Conservation (phyloP, 169 alveolate genomes). For the Plasmodium vivax region DNA sequence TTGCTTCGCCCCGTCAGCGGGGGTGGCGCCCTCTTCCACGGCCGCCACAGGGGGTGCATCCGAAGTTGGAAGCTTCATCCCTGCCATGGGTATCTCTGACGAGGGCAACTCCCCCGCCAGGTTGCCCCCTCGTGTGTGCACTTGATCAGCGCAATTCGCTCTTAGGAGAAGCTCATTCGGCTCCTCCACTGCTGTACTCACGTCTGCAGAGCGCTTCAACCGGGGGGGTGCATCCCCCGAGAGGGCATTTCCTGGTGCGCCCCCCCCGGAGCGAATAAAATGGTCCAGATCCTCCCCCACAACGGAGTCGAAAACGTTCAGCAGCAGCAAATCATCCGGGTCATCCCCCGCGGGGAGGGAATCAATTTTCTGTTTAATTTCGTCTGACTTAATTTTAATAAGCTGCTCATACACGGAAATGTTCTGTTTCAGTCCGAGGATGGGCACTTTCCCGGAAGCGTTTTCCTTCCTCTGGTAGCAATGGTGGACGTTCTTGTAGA, state of each 20-base stretch:
- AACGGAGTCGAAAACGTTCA: slow-evolving; percentile 33
- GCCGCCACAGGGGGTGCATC: neutral
- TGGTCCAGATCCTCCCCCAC: slow-evolving; percentile 11
- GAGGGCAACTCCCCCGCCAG: neutral
- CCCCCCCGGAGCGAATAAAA: neutral
- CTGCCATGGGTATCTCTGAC: neutral
- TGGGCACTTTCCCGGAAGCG: slow-evolving; percentile 1
- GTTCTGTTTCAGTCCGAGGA: slow-evolving; percentile 52
- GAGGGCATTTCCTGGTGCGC: neutral
- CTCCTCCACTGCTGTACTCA: neutral
- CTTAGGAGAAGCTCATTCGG: neutral
- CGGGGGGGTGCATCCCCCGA: neutral
- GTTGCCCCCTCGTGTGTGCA: neutral
- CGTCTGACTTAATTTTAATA: slow-evolving; percentile 37
- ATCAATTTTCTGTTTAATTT: slow-evolving; percentile 13
- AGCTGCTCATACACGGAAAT: slow-evolving; percentile 62
- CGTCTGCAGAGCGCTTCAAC: neutral
- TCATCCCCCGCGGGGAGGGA: neutral
- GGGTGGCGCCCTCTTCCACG: neutral
- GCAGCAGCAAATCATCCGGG: slow-evolving; percentile 11
- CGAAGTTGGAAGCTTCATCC: neutral
- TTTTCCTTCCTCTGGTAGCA: slow-evolving; percentile 38
- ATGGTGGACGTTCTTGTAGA: slow-evolving; percentile 27
- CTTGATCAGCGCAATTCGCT: neutral
- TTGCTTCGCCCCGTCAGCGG: neutral